These are phyloP conservation scores for Epithemia pelagica DNA, from an alignment of 108 stramenopile genomes.

Conservation along the genomic window DNA sequence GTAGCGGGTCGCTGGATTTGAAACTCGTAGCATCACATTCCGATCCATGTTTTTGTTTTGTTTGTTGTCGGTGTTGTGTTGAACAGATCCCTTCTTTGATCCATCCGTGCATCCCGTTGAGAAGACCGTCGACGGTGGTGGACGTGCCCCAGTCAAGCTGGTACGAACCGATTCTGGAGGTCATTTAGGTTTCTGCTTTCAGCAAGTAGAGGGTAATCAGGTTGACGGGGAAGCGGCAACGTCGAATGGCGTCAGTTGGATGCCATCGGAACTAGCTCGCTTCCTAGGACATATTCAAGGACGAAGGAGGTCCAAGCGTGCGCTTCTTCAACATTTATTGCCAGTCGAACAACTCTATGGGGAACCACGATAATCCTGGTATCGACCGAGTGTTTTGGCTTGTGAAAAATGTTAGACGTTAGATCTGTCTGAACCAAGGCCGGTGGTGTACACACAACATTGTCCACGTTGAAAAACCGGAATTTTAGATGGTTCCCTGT, in stretches of 20 bases:
- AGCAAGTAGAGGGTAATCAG: slow-evolving; percentile 8
- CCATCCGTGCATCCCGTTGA: slow-evolving; percentile 34
- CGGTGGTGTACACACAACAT: too few relatives aligned
- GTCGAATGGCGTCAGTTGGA: slow-evolving; percentile 4
- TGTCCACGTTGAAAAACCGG: too few relatives aligned
- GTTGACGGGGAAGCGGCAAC: slow-evolving; percentile 4
- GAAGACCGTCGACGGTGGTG: slow-evolving; percentile 29
- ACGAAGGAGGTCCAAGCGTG: not conserved
- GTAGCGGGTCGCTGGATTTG: too few relatives aligned
- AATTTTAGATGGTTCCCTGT: too few relatives aligned
- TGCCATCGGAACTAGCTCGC: slow-evolving; percentile 44
- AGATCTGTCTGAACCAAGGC: too few relatives aligned
- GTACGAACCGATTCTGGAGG: slow-evolving; percentile 51
- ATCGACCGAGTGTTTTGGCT: too few relatives aligned
- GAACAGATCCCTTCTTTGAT: slow-evolving; percentile 73
- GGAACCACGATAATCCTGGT: too few relatives aligned
- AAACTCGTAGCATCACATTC: too few relatives aligned
- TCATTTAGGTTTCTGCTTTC: slow-evolving; percentile 53
- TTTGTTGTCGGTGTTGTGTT: not conserved
- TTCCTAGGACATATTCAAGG: slow-evolving; percentile 47
- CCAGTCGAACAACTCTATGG: not conserved
- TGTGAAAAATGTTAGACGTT: too few relatives aligned
- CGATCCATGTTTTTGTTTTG: too few relatives aligned
- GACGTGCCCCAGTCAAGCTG: slow-evolving; percentile 43
- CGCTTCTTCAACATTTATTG: not conserved